A percentile compares a stretch with the other conserved stretches of the same genome.
Conservation (phyloP, 2,329 filamentous ascomycete species). For the Colletotrichum musae region DNA sequence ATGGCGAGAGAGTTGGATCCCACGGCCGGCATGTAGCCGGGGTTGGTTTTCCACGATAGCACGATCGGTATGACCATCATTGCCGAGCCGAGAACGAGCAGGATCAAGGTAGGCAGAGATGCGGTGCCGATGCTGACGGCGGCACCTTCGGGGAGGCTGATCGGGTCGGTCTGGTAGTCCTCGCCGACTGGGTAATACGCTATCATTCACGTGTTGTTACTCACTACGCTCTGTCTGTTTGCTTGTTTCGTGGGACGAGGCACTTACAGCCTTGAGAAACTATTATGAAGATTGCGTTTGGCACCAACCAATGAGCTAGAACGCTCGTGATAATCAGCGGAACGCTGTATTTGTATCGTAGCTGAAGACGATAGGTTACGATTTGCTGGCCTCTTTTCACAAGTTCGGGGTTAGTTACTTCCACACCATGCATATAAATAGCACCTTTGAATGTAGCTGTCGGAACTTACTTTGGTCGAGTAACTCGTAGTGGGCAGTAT, state of each 20-base stretch:
- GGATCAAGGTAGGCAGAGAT: background rate
- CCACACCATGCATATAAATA: fast-evolving
- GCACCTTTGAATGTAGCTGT: background rate
- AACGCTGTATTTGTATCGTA: background rate
- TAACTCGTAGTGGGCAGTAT: background rate
- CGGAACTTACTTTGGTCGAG: background rate
- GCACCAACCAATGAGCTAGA: background rate
- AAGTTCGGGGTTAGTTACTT: background rate
- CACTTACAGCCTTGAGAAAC: background rate
- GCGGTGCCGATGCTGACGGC: background rate
- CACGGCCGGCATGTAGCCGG: conserved; percentile 1
- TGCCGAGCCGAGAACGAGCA: background rate
- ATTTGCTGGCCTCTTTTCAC: background rate
- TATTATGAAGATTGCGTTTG: background rate
- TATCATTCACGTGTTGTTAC: background rate
- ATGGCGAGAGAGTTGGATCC: conserved; percentile 2
- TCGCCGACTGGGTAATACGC: background rate
- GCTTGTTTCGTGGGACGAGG: no score
- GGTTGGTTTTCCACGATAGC: background rate
- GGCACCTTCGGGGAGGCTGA: background rate
- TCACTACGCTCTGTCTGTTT: no score
- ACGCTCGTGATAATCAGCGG: background rate
- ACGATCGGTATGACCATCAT: background rate
- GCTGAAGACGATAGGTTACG: background rate
- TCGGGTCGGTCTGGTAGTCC: background rate